These are phyloP conservation scores for Phytopythium delawarense DNA, from an alignment of 352 stramenopile genomes.

Conservation along the genomic window DNA sequence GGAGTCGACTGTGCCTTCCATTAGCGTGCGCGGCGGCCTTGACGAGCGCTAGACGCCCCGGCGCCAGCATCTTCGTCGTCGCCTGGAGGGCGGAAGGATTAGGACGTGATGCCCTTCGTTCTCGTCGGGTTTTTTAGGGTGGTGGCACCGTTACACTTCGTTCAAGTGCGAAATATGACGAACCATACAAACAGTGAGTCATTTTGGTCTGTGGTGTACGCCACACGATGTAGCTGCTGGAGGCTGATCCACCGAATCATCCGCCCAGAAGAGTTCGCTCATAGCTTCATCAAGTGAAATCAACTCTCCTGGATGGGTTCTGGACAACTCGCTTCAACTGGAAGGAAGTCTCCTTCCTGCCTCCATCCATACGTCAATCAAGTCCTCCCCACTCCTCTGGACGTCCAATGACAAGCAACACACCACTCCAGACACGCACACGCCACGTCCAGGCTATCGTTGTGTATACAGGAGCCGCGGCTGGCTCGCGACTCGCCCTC, in stretches of 20 bases:
- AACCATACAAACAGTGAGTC: neutral
- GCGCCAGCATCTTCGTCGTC: neutral
- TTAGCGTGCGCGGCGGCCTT: neutral
- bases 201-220: neutral
- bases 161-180: conserved; percentile 2
- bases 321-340: neutral
- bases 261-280: no score
- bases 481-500: neutral
- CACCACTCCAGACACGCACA: neutral
- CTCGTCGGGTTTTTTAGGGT: neutral
- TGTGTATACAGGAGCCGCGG: conserved; percentile 4
- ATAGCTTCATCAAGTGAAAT: no score
- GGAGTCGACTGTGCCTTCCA: neutral
- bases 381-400: no score
- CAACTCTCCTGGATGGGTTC: no score
- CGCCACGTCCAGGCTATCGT: neutral
- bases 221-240: neutral
- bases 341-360: neutral
- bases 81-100: neutral
- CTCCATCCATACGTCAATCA: no score
- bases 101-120: neutral
- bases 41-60: neutral
- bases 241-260: neutral
- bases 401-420: neutral
- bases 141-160: neutral